These are phyloP conservation scores for Hermanozyma aechmeae DNA, from an alignment of 805 yeast genomes.

Conservation along the genomic window DNA sequence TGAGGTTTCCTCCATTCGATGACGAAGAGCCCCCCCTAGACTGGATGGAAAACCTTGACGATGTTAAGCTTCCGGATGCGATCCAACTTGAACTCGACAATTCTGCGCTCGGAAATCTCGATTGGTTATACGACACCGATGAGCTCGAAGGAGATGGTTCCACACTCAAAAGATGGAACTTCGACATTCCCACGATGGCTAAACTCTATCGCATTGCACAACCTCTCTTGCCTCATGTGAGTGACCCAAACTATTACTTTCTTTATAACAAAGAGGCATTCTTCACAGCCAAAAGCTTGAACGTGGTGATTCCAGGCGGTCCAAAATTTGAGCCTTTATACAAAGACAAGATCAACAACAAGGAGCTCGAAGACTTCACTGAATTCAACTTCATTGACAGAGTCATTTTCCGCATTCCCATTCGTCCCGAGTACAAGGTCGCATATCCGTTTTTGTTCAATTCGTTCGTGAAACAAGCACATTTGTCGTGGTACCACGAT, in stretches of 20 bases:
- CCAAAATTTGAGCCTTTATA: conserved; percentile 88
- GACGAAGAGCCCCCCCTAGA: conserved; percentile 93
- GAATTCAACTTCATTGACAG: conserved; percentile 88
- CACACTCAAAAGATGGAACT: conserved; percentile 54
- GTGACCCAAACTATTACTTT: conserved; percentile 53
- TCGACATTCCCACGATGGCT: conserved; percentile 54
- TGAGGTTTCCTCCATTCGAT: conserved; percentile 93
- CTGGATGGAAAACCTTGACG: conserved; percentile 73
- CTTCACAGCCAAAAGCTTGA: conserved; percentile 84
- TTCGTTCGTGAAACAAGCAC: conserved; percentile 60
- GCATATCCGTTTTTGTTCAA: conserved; percentile 85
- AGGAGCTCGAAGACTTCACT: conserved; percentile 66
- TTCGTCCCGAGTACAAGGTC: conserved; percentile 75
- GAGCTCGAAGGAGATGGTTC: conserved; percentile 55
- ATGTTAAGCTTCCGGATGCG: conserved; percentile 63
- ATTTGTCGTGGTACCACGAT: conserved; percentile 52
- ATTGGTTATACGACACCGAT: conserved; percentile 75
- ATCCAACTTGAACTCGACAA: conserved; percentile 60
- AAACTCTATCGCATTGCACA: conserved; percentile 56
- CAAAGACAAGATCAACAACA: conserved; percentile 48
- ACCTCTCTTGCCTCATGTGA: conserved; percentile 57
- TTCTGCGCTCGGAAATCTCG: conserved; percentile 38
- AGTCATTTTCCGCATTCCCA: conserved; percentile 67
- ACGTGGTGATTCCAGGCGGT: conserved; percentile 86
- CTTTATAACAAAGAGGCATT: conserved; percentile 74